These are phyloP conservation scores for Cladophialophora yegresii DNA, from an alignment of 2,329 filamentous ascomycete species.

Conservation along the genomic window DNA sequence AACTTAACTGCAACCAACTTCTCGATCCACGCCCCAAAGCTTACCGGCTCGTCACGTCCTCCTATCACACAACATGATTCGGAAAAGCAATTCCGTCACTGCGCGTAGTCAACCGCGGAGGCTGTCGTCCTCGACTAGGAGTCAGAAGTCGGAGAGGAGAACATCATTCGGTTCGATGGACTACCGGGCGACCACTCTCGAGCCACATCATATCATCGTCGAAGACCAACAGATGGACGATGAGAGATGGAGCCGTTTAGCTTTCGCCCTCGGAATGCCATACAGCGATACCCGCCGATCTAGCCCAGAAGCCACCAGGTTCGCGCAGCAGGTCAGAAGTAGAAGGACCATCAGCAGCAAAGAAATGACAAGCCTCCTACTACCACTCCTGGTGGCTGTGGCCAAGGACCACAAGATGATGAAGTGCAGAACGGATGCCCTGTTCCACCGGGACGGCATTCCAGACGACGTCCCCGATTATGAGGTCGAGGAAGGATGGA, in stretches of 20 bases:
- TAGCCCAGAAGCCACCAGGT: constrained; percentile 24
- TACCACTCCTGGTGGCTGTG: constrained; percentile 27
- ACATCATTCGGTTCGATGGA: constrained; percentile 21
- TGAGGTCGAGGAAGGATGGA: constrained; percentile 29
- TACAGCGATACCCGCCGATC: constrained; percentile 22
- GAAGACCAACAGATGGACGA: constrained; percentile 31
- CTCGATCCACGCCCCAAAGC: background rate
- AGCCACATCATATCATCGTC: constrained; percentile 32
- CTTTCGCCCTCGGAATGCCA: constrained; percentile 32
- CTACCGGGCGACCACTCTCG: constrained; percentile 29
- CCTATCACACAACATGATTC: constrained; percentile 7
- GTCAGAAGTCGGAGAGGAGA: constrained; percentile 3
- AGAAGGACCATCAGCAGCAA: constrained; percentile 20
- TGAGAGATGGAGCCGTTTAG: constrained; percentile 32
- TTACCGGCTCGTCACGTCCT: background rate
- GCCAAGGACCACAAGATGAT: constrained; percentile 24
- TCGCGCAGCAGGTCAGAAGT: constrained; percentile 28
- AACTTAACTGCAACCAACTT: background rate
- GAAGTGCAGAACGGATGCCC: constrained; percentile 18
- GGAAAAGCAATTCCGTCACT: constrained; percentile 1
- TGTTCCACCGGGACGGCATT: constrained; percentile 30
- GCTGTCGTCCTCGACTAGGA: constrained; percentile 11
- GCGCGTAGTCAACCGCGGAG: constrained; percentile 11
- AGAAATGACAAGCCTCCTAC: constrained; percentile 25
- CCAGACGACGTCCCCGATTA: constrained; percentile 28